Evolutionary conservation across 768 basidiomycete genomes (phyloP).

Genomic region (Termitomyces sp.): DNA sequence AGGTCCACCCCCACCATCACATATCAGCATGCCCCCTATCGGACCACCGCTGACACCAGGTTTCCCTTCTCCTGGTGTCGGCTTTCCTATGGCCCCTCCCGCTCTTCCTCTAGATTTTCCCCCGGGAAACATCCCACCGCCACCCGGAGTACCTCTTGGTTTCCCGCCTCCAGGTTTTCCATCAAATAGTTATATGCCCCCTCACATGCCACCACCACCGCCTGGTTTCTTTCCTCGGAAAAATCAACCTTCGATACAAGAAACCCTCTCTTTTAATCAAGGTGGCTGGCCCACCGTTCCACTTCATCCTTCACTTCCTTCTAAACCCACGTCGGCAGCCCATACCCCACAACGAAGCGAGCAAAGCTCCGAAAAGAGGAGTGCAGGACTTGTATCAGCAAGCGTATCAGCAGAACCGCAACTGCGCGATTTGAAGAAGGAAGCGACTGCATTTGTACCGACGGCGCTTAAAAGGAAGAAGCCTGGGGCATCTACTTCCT

Average conservation of each 20-base stretch:
- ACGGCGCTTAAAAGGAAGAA: constrained; percentile 75
- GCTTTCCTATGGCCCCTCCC: not conserved
- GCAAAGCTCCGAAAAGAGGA: constrained; percentile 23
- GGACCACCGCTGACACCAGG: constrained; percentile 16
- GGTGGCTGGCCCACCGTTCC: constrained; percentile 30
- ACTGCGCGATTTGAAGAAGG: constrained; percentile 91
- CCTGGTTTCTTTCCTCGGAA: constrained; percentile 64
- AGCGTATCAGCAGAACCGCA: constrained; percentile 82
- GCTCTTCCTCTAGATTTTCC: constrained; percentile 16
- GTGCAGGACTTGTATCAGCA: constrained; percentile 45
- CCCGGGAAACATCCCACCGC: constrained; percentile 20
- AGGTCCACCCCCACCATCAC: constrained; percentile 19
- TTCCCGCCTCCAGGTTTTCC: constrained; percentile 22
- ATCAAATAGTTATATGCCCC: constrained; percentile 23
- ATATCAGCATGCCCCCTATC: constrained; percentile 15
- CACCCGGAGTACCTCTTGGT: constrained; percentile 12
- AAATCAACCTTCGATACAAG: constrained; percentile 54
- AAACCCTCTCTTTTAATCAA: constrained; percentile 70
- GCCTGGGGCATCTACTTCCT: constrained; percentile 25
- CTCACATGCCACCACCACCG: constrained; percentile 41
- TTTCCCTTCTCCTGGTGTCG: not conserved
- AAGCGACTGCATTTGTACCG: constrained; percentile 91
- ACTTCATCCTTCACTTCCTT: constrained; percentile 38
- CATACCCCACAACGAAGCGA: constrained; percentile 28
- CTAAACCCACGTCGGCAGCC: constrained; percentile 29